Base-by-base conservation (phyloP, 2,329 filamentous ascomycete species). In the Leptographium wingfieldii region DNA sequence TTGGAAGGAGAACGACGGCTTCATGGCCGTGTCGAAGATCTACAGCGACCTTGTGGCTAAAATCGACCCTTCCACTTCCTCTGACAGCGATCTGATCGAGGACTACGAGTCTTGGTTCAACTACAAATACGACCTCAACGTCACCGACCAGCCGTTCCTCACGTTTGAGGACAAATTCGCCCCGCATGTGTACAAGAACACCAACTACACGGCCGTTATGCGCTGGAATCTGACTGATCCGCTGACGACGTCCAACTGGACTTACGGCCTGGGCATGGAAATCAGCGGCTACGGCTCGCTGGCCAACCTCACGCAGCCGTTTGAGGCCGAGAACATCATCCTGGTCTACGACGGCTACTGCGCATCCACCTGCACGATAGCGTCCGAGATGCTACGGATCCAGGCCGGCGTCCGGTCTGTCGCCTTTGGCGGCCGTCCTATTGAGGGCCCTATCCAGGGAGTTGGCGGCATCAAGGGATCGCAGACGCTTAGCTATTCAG, bases 391-490 rank as follows among this genome's bases (percentile, higher is more conserved):
- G 63, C 66, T 71, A 62, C 66, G 65, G 48, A 63, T 66, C 55
- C 64, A 68, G 60, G 66, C 60, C 29, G 77, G 79, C n/a, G 78
- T 85, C 1, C 78, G 77, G 66, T 79, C 77, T 60, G 75, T 87
- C 31, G 76, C 77, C 1, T 74, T 85, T n/a, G 85, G 86, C 11
- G 86, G 86, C 1, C 78, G 81, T 1, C 79, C 84, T 0, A 70
- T 72, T 12, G 66, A 73, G 0, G 71, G 72, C 0, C 77, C 79
- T 0, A 87, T 85, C 73, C 82, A 86, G 72, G 78, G 76, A 5
- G 74, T 86, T 22, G 83, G 84, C n/a, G 85, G 84, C n/a, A 78
- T 82, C 55, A 83, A 85, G 66, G 85, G 85, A 38, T 72, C 71
- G 9, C 65, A 66, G 64, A 60, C 52, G 43, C 54, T 62, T 5